Base-by-base conservation (phyloP, 495 filamentous ascomycete species). In the Sordaria brevicollis region DNA sequence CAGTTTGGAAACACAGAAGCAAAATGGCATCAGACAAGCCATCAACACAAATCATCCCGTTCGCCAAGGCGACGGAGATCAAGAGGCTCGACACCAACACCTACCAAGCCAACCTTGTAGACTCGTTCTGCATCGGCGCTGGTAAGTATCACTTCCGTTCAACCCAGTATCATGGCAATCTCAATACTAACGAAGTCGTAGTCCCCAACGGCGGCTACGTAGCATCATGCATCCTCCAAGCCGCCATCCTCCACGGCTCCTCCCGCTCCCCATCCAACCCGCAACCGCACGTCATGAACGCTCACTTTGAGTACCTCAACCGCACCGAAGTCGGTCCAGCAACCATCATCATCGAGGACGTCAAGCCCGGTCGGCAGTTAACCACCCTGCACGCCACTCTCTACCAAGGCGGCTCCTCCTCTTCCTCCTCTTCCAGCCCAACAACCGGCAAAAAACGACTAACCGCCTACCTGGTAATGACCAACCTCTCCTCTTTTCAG, bases 181-280 rank as follows among this genome's bases (percentile, higher is more conserved):
- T 17, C 34, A 10, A 67, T 11, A 38, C 19, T 57, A 9, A 68
- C 9, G 0, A 29, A 13, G 35, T 5, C 0, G 11, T 74, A 92
- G 93, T 97, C 5, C 92, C 92, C 21, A 92, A 97, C 74, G 93
- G 92, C 70, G 93, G 93, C 65, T 94, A 90, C 74, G 88, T 91
- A 11, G 89, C 89, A 21, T 82, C 89, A 11, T 76, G 75, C 66
- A 72, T 96, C 70, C 85, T 92, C 73, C 79, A 81, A 17, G 85
- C 90, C 25, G 87, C 88, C 8, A 76, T 78, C 3, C 82, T 79
- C 15, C 91, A 94, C 78, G 88, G 92, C 68, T 74, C 83, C 37
- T 78, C 79, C 0, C 86, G 86, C 65, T 84, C 87, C 73, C 73
- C 83, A 29, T 78, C 79, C 0, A 86, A 86, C 66, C 84, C 87